These are phyloP conservation scores for Helichrysum umbraculigerum DNA, from an alignment of 129 eudicot species.

Conservation along the genomic window DNA sequence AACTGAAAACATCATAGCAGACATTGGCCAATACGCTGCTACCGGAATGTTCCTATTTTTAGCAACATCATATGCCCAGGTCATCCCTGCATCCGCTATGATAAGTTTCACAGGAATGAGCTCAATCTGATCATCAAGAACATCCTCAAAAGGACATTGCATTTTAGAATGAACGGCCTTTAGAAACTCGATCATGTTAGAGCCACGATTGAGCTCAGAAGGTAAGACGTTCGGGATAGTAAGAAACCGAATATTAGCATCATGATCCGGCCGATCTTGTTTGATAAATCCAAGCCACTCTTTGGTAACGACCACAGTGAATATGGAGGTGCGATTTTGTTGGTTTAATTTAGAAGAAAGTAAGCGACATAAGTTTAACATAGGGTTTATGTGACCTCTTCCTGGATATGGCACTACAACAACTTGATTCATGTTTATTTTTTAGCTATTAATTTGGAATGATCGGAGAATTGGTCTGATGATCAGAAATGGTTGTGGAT, in stretches of 20 bases:
- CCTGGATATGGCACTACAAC: slow-evolving; percentile 67
- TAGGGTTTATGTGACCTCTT: slow-evolving; percentile 74
- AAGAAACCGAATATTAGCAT: slow-evolving; percentile 34
- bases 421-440: slow-evolving; percentile 32
- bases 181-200: slow-evolving; percentile 35
- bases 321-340: slow-evolving; percentile 23
- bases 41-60: too few species aligned
- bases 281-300: slow-evolving; percentile 59
- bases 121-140: slow-evolving; percentile 15
- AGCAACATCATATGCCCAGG: too few species aligned
- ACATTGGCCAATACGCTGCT: too few species aligned
- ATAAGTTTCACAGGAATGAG: too few species aligned
- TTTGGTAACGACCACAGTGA: slow-evolving; percentile 67
- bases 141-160: slow-evolving; percentile 48
- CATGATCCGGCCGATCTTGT: slow-evolving; percentile 19
- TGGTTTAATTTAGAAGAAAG: slow-evolving; percentile 27
- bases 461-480: not conserved
- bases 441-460: not conserved
- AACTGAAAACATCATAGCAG: too few species aligned
- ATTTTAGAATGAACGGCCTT: slow-evolving; percentile 41
- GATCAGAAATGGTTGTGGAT: slow-evolving; percentile 11
- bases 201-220: slow-evolving; percentile 52
- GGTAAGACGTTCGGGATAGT: slow-evolving; percentile 72
- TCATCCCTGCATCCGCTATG: too few species aligned
- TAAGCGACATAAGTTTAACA: slow-evolving; percentile 49